Conservation (phyloP, 192 early-diverging fungal genomes). For the Phycomyces blakesleeanus region DNA sequence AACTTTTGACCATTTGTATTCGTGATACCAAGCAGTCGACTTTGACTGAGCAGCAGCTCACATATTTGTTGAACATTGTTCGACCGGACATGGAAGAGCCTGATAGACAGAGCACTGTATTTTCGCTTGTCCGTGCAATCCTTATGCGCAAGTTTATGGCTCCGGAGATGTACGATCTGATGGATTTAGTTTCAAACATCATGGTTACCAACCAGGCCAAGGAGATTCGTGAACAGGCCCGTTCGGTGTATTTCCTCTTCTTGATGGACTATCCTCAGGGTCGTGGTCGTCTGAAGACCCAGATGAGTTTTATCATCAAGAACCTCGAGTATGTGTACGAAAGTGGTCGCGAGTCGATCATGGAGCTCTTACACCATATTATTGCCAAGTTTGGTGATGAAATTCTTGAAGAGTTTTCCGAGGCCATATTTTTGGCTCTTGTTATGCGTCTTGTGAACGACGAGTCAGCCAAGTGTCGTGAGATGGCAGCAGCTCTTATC, state of each 20-base stretch:
- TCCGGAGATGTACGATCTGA: conserved; percentile 91
- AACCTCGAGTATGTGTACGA: conserved; percentile 92
- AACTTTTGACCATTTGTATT: conserved; percentile 77
- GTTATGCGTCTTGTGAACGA: conserved; percentile 87
- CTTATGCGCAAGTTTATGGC: conserved; percentile 80
- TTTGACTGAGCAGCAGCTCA: conserved; percentile 73
- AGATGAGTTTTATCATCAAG: conserved; percentile 84
- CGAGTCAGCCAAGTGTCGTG: conserved; percentile 86
- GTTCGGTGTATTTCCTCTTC: conserved; percentile 82
- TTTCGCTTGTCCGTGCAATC: conserved; percentile 84
- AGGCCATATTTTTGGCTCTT: conserved; percentile 83
- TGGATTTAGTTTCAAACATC: conserved; percentile 74
- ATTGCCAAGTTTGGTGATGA: conserved; percentile 77
- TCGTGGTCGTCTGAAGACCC: conserved; percentile 68
- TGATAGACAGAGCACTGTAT: conserved; percentile 78
- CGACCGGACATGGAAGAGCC: conserved; percentile 87
- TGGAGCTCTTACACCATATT: conserved; percentile 82
- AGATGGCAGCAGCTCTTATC: conserved; percentile 79
- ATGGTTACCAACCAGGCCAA: conserved; percentile 84
- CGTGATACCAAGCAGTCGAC: conserved; percentile 68
- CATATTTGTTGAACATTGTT: conserved; percentile 73
- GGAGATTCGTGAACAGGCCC: conserved; percentile 79
- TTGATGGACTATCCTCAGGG: conserved; percentile 96
- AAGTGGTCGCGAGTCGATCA: conserved; percentile 84
- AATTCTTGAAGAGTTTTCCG: conserved; percentile 67